Percentiles rank a stretch among this genome's conserved stretches.
These are phyloP conservation scores for Candida silvatica DNA, from an alignment of 805 yeast genomes.

Conservation along the genomic window DNA sequence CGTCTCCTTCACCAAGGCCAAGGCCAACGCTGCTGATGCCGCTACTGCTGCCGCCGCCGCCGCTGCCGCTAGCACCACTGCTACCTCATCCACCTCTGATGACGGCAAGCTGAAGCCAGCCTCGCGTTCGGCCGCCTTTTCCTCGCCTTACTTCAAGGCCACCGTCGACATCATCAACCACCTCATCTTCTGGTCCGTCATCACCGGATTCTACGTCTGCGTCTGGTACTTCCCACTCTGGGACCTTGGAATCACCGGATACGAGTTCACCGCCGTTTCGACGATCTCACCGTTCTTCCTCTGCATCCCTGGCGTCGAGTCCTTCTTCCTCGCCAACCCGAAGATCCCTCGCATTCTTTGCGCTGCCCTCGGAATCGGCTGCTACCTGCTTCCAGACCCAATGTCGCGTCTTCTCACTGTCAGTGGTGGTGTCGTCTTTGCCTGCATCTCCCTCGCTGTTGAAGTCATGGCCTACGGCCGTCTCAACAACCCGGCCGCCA, in stretches of 20 bases:
- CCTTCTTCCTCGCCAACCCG: slow-evolving; percentile 34
- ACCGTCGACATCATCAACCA: slow-evolving; percentile 65
- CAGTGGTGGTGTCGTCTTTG: slow-evolving; percentile 60
- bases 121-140: slow-evolving; percentile 28
- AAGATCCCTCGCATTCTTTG: slow-evolving; percentile 45
- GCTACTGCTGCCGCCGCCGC: slow-evolving; percentile 20
- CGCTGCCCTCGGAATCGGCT: slow-evolving; percentile 63
- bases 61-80: slow-evolving; percentile 2
- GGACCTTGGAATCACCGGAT: slow-evolving; percentile 97
- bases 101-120: slow-evolving; percentile 13
- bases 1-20: slow-evolving; percentile 13
- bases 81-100: slow-evolving; percentile 1
- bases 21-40: slow-evolving; percentile 7
- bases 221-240: slow-evolving; percentile 97
- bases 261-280: slow-evolving; percentile 62
- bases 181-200: slow-evolving; percentile 76
- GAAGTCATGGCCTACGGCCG: slow-evolving; percentile 38
- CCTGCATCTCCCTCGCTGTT: slow-evolving; percentile 47
- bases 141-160: too few species aligned
- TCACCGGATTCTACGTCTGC: slow-evolving; percentile 74
- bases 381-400: slow-evolving; percentile 64
- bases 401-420: slow-evolving; percentile 57
- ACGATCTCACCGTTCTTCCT: slow-evolving; percentile 42
- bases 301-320: slow-evolving; percentile 24
- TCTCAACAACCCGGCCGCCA: slow-evolving; percentile 15